Percentiles rank a stretch among this genome's conserved stretches.
Conservation (phyloP, 2,329 filamentous ascomycete genomes). For the Aspergillus udagawae region DNA sequence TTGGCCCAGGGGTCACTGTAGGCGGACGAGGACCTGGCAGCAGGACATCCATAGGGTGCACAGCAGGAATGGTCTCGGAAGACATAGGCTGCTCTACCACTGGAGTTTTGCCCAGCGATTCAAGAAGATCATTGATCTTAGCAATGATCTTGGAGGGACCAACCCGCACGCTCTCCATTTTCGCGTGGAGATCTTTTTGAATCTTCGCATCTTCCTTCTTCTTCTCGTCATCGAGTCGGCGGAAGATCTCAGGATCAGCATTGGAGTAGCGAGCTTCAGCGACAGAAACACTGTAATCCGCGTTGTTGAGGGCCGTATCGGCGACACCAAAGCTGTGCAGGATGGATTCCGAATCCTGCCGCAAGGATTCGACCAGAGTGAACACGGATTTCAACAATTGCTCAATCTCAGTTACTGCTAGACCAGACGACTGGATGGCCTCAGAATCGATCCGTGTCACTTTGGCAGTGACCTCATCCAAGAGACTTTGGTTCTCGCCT, state of each 20-base stretch:
- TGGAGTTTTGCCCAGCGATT: constrained; percentile 28
- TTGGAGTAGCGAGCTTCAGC: constrained; percentile 48
- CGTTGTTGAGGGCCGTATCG: constrained; percentile 49
- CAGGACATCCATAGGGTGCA: constrained; percentile 12
- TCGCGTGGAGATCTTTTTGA: constrained; percentile 37
- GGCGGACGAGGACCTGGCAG: constrained; percentile 27
- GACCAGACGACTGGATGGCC: constrained; percentile 28
- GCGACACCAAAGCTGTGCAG: constrained; percentile 45
- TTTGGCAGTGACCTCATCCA: constrained; percentile 46
- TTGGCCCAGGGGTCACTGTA: constrained; percentile 12
- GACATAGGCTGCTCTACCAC: constrained; percentile 13
- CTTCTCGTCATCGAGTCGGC: constrained; percentile 44
- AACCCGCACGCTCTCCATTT: constrained; percentile 40
- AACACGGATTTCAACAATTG: constrained; percentile 37
- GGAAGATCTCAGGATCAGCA: constrained; percentile 39
- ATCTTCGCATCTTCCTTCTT: constrained; percentile 47
- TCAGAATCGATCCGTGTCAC: constrained; percentile 36
- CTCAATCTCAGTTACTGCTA: constrained; percentile 33
- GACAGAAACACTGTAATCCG: constrained; percentile 52
- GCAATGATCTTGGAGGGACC: constrained; percentile 34
- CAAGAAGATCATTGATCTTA: constrained; percentile 38
- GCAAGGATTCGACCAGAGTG: constrained; percentile 38
- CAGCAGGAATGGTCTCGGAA: constrained; percentile 7
- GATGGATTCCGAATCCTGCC: constrained; percentile 44
- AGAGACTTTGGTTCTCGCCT: constrained; percentile 49